A percentile compares a stretch with the other conserved stretches of the same genome.
phyloP scores from a whole-genome alignment of 208 protist species.

The Leptomonas pyrrhocoris region DNA sequence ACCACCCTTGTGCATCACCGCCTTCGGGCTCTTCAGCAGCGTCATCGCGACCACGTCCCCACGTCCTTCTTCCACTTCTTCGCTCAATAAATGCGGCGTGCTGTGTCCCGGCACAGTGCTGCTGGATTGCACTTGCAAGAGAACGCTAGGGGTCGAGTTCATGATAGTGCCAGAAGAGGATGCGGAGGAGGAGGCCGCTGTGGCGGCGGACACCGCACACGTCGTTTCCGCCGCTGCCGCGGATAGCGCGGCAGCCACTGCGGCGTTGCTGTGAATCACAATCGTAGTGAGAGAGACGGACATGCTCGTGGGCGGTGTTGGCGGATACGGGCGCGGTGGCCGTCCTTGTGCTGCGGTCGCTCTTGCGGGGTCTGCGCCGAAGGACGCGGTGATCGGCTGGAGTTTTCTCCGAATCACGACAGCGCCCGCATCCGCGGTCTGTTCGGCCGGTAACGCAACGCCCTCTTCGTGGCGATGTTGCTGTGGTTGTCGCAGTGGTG shows the following conservation, averaged over 20 bases:
- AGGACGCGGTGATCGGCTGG: not conserved
- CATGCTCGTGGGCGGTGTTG: not conserved
- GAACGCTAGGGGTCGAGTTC: slow-evolving; percentile 8
- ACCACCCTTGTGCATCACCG: not conserved
- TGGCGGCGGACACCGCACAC: slow-evolving; percentile 2
- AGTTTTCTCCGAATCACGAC: not conserved
- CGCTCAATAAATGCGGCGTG: not conserved
- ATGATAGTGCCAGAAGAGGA: slow-evolving; percentile 9
- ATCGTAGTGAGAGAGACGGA: slow-evolving; percentile 1
- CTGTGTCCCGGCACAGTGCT: not conserved
- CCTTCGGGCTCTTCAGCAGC: not conserved
- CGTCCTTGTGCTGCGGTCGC: not conserved
- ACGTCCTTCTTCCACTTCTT: not conserved
- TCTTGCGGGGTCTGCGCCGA: not conserved
- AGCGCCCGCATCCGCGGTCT: no score
- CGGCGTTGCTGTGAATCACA: not conserved
- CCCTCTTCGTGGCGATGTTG: no score
- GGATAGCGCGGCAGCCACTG: not conserved
- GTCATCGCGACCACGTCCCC: not conserved
- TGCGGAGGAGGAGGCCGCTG: not conserved
- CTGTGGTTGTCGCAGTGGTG: not conserved
- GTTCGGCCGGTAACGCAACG: no score
- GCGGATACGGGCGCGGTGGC: not conserved
- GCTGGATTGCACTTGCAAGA: slow-evolving; percentile 5
- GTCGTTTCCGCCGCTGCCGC: not conserved